These are phyloP conservation scores for Chalara sp. DNA, from an alignment of 2,329 filamentous ascomycete species.

Conservation along the genomic window DNA sequence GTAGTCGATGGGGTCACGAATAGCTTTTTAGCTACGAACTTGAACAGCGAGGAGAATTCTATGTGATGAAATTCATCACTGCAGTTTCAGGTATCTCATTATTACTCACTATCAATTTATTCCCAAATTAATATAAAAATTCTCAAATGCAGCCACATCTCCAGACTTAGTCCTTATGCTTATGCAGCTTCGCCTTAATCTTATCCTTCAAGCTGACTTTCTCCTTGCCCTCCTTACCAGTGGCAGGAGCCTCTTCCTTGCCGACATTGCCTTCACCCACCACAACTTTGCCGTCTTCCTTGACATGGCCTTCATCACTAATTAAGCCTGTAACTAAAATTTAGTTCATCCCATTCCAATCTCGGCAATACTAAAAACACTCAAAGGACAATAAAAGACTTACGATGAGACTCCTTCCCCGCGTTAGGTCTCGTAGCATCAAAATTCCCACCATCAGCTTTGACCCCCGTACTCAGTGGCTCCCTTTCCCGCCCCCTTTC, in stretches of 20 bases:
- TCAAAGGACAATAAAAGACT: neutral
- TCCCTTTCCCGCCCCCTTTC: constrained; percentile 36
- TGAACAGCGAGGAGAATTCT: no score
- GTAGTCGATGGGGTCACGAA: no score
- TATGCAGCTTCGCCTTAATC: constrained; percentile 1
- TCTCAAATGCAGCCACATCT: neutral
- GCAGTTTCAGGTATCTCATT: neutral
- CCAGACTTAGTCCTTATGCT: neutral
- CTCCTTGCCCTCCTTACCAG: neutral
- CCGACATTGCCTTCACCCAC: neutral
- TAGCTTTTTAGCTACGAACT: no score
- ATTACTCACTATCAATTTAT: neutral
- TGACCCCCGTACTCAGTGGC: constrained; percentile 43
- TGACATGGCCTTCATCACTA: neutral
- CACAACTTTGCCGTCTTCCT: neutral
- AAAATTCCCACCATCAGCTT: constrained; percentile 61
- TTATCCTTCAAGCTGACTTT: constrained; percentile 1
- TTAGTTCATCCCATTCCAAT: neutral
- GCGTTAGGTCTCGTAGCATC: constrained; percentile 59
- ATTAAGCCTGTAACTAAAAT: neutral
- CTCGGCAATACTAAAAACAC: neutral
- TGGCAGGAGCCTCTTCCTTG: neutral
- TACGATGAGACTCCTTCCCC: constrained; percentile 59
- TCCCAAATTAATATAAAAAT: neutral
- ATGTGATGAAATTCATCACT: no score